Percentiles rank a stretch among this genome's conserved stretches.
Conservation (phyloP, 345 rosid species). For the Acer saccharum region DNA sequence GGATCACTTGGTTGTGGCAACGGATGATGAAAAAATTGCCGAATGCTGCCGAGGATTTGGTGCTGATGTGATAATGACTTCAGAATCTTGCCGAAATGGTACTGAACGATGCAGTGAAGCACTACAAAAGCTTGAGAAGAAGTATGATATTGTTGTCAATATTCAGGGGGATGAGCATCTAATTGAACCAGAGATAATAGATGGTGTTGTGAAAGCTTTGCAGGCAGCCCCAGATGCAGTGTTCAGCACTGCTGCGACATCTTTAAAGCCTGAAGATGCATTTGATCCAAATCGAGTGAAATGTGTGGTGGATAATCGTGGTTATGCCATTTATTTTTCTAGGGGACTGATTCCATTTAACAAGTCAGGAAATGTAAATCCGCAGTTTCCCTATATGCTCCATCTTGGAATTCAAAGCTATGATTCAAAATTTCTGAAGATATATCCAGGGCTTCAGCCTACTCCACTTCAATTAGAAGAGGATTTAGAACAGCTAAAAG, state of each 20-base stretch:
- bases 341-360: slow-evolving; percentile 91
- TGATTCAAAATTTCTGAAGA: slow-evolving; percentile 82
- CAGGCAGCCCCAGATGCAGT: slow-evolving; percentile 97
- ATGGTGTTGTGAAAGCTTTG: slow-evolving; percentile 89
- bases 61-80: slow-evolving; percentile 95
- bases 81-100: slow-evolving; percentile 91
- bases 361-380: slow-evolving; percentile 87
- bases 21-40: slow-evolving; percentile 89
- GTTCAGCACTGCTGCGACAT: slow-evolving; percentile 93
- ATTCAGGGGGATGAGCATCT: slow-evolving; percentile 98
- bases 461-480: slow-evolving; percentile 93
- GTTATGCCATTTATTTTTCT: slow-evolving; percentile 88
- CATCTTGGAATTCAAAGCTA: slow-evolving; percentile 98
- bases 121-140: slow-evolving; percentile 76
- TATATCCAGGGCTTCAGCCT: slow-evolving; percentile 79
- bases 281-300: slow-evolving; percentile 92
- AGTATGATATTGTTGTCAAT: slow-evolving; percentile 87
- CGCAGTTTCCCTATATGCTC: slow-evolving; percentile 81
- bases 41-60: slow-evolving; percentile 96
- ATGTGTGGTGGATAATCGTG: slow-evolving; percentile 79
- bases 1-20: slow-evolving; percentile 93
- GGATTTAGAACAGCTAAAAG: slow-evolving; percentile 97
- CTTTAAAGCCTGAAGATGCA: slow-evolving; percentile 87
- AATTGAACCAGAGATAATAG: slow-evolving; percentile 91
- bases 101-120: slow-evolving; percentile 94